Evolutionary conservation across 768 basidiomycete species (phyloP).

Genomic region (Trametopsis cervina): DNA sequence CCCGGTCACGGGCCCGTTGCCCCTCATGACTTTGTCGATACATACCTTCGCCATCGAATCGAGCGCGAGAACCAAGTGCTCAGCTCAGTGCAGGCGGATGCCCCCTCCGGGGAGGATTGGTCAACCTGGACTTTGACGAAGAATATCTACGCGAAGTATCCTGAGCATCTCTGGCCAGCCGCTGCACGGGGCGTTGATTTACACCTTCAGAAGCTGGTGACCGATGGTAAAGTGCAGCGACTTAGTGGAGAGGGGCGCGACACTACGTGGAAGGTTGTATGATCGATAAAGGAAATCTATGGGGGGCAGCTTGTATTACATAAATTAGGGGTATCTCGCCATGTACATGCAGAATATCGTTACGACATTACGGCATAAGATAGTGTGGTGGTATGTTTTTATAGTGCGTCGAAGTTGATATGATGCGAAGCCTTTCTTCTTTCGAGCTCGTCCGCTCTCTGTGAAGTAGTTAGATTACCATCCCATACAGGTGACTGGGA

Average conservation of each 20-base stretch:
- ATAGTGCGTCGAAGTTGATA: constrained; percentile 96
- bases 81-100: constrained; percentile 32
- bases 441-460: constrained; percentile 95
- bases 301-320: too few relatives aligned
- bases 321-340: neutral
- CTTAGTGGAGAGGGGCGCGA: constrained; percentile 12
- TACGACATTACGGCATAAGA: neutral
- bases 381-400: constrained; percentile 16
- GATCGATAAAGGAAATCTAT: neutral
- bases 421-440: constrained; percentile 83
- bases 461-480: constrained; percentile 11
- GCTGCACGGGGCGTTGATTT: constrained; percentile 64
- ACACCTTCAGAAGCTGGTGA: constrained; percentile 68
- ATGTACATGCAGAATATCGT: neutral
- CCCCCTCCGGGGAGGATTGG: constrained; percentile 33
- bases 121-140: constrained; percentile 62
- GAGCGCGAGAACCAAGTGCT: constrained; percentile 80
- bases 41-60: constrained; percentile 76
- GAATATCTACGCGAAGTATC: constrained; percentile 65
- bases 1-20: constrained; percentile 88
- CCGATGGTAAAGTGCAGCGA: constrained; percentile 49
- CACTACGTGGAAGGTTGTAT: constrained; percentile 9
- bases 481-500: neutral
- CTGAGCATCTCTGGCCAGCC: constrained; percentile 60
- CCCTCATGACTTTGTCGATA: constrained; percentile 53